Evolutionary conservation across 1,139 yeast species (phyloP), one percentile per base, ranked within the genome.

Genomic region (Nakaseomyces glabratus): DNA sequence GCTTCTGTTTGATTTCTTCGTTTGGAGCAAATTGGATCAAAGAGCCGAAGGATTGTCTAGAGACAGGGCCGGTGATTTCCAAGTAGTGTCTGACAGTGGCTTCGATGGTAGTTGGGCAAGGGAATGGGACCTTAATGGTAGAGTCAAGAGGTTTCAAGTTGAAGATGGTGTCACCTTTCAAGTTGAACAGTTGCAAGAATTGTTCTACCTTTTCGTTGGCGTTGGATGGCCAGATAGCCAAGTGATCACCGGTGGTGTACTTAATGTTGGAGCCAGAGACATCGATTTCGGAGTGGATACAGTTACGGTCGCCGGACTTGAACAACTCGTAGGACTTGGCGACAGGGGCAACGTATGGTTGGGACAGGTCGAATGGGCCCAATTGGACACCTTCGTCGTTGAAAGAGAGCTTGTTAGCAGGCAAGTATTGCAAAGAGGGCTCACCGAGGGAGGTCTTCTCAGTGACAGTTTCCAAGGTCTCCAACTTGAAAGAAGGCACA

Each of bases 181-280:
- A 66, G 24, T 73, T 80, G 44, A 88, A 73, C 7, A 82, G 76
- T 34, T 64, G 51, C 43, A 81, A 62, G 49, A 90, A 81, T 28
- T 68, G 65, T 13, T 65, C 68, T 28, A 86, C 78, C 51, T 82
- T 76, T 53, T 78, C 85, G 53, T 79, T 69, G 3, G 93, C 67
- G 60, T 90, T 90, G 26, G 93, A 84, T 25, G 97, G 90, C 93
- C 96, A 82, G 40, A 90, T 66, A 9, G 95, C 97, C 48, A 90
- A 65, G 61, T 90, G 98, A 58, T 90, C 98, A 58, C 98, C 98
- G 8, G 98, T 90, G 35, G 86, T 68, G 60, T 90, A 90, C 52
- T 80, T 76, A 55, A 90, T 65, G 51, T 82, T 81, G 3, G 93
- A 73, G 26, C 63, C 71, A 1, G 85, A 68, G 34, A 86, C 63